These are phyloP conservation scores for Microthlaspi erraticum DNA, from an alignment of 345 rosid genomes.

Conservation along the genomic window DNA sequence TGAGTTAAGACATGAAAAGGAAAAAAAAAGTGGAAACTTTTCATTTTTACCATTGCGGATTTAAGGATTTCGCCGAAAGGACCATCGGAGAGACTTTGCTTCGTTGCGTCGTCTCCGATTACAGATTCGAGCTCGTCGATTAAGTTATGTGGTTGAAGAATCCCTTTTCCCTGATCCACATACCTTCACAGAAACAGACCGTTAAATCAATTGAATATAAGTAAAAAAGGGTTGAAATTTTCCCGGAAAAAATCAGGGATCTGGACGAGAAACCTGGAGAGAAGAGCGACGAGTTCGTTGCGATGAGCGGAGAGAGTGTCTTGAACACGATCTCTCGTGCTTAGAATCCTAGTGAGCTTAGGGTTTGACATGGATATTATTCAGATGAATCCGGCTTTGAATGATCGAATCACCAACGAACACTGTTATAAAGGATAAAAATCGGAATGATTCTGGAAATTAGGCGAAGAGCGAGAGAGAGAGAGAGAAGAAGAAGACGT, in stretches of 20 bases:
- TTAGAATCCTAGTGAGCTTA: conserved; percentile 61
- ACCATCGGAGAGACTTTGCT: conserved; percentile 56
- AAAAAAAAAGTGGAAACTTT: neutral
- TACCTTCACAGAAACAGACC: conserved; percentile 59
- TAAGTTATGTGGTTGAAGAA: conserved; percentile 85
- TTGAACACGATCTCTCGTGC: conserved; percentile 89
- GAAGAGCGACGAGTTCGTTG: conserved; percentile 89
- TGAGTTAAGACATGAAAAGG: neutral
- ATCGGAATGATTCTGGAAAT: conserved; percentile 7
- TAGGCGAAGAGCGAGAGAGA: neutral
- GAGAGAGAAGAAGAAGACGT: conserved; percentile 24
- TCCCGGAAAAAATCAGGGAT: neutral
- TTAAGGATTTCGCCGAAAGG: conserved; percentile 80
- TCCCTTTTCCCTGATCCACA: conserved; percentile 90
- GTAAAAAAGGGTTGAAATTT: neutral
- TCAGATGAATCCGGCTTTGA: conserved; percentile 26
- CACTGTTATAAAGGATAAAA: neutral
- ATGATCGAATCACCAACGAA: conserved; percentile 3
- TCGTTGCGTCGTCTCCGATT: conserved; percentile 58
- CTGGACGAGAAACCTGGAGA: conserved; percentile 66
- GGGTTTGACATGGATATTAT: conserved; percentile 57
- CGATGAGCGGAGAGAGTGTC: conserved; percentile 88
- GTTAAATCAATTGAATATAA: neutral
- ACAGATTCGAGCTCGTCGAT: conserved; percentile 78
- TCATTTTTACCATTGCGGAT: conserved; percentile 67